Base-by-base conservation (phyloP, 371 early-diverging fungal genomes). In the Mucor piriformis region DNA sequence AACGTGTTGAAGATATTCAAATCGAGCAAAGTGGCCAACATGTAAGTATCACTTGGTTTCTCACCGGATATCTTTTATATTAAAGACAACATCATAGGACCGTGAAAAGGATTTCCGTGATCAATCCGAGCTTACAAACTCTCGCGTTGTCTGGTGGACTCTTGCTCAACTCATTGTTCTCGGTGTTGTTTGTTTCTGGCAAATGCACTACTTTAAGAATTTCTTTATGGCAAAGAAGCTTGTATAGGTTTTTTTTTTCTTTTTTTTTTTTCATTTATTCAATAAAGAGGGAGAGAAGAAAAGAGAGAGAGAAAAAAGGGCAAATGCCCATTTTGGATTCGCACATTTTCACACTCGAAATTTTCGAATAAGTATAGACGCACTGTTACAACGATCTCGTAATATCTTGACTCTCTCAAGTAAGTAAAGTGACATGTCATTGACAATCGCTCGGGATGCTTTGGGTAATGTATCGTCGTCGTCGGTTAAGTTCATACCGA, bases 161-260 rank as follows among this genome's bases (percentile, higher is more conserved):
- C 61, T 98, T 48, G 74, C 90, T 23, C 96, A 97, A 68, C 63
- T 96, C 44, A 59, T 82, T 47, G 83, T 95, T 38, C 82, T 96
- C 54, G 92, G 82, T 33, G 73, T 87, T 21, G 91, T 93, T 21
- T 93, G 94, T 67, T 78, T 86, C 54, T 95, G 96, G 95, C 98
- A 98, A 74, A 86, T 95, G 77, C 87, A 89, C 18, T 93, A 95
- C 64, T 87, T 95, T 62, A 89, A 90, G 65, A 74, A 85, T 63
- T 97, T 97, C 87, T 96, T 97, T 66, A 89, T 90, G 40, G 85
- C 95, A 61, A 95, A 96, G 81, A 96, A 97, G 76, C 85, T 97
- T 48, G 93, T 95, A 57, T 96, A 15, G 6, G 4, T 37, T 37
- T 37, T 37, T 37, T 37, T 37, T 7, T 37, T 37, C 3, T 37